Evolutionary conservation across 1,139 yeast species (phyloP).

Genomic region (Suhomyces yuchorum): DNA sequence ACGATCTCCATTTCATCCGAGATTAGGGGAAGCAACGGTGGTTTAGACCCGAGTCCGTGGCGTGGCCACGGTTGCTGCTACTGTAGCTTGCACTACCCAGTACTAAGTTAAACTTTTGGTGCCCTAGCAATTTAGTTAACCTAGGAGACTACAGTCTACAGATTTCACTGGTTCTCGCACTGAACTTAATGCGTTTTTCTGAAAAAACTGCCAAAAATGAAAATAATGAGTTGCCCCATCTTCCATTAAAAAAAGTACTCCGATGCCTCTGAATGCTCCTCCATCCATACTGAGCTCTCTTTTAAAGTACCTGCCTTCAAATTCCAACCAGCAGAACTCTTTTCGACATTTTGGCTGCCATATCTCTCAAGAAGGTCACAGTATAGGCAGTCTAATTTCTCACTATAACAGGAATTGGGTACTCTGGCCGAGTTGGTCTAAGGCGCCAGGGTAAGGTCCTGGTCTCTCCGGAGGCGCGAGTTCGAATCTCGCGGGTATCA

Average conservation of each 20-base stretch:
- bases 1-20: neutral
- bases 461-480: constrained; percentile 62
- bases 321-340: too few species aligned
- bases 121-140: too few species aligned
- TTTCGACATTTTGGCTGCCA: too few species aligned
- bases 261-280: too few species aligned
- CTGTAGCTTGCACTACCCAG: neutral
- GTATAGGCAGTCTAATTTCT: neutral
- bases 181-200: too few species aligned
- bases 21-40: constrained; percentile 1
- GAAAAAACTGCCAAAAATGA: neutral
- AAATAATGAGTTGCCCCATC: too few species aligned
- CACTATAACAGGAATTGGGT: constrained; percentile 36
- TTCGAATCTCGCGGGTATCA: constrained; percentile 59
- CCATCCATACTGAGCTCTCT: too few species aligned
- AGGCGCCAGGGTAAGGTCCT: constrained; percentile 57
- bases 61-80: neutral
- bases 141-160: too few species aligned
- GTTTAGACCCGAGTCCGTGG: neutral
- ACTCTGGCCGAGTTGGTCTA: constrained; percentile 54
- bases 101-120: neutral
- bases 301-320: too few species aligned
- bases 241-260: too few species aligned
- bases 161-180: too few species aligned
- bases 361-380: too few species aligned